These are phyloP conservation scores for Lentinula raphanica DNA, from an alignment of 768 basidiomycete genomes.

Conservation along the genomic window DNA sequence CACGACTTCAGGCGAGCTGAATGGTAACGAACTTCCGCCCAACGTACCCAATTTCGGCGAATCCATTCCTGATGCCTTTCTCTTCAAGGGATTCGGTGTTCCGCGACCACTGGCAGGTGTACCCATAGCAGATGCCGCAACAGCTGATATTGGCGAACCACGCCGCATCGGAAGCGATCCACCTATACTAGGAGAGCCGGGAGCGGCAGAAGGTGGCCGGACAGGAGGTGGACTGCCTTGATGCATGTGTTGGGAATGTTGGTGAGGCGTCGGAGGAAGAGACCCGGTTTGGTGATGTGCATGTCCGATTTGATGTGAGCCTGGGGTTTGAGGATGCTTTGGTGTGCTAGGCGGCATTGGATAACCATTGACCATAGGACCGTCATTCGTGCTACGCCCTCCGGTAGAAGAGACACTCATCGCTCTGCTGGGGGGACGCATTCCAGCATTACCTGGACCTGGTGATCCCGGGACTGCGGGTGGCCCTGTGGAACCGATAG, in stretches of 20 bases:
- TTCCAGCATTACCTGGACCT: not conserved
- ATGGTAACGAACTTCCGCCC: not conserved
- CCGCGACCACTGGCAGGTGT: not conserved
- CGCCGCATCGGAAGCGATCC: not conserved
- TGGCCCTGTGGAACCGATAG: not conserved
- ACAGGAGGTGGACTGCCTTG: constrained; percentile 5
- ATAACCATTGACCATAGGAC: constrained; percentile 1
- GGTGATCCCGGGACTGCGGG: not conserved
- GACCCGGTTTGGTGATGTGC: not conserved
- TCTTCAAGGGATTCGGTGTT: constrained; percentile 4
- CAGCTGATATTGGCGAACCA: not conserved
- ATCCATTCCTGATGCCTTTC: constrained; percentile 4
- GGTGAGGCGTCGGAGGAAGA: not conserved
- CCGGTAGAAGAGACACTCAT: not conserved
- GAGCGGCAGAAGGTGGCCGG: not conserved
- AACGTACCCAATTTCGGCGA: constrained; percentile 2
- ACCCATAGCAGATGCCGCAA: not conserved
- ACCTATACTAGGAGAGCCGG: constrained; percentile 2
- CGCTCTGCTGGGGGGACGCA: constrained; percentile 8
- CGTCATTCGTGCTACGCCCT: not conserved
- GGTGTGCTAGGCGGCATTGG: not conserved
- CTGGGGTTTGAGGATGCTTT: constrained; percentile 4
- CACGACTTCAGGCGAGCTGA: not conserved
- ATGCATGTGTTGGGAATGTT: not conserved
- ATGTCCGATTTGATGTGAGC: constrained; percentile 7